phyloP scores from a whole-genome alignment of 805 yeast species.

The Nakazawaea wickerhamii region DNA sequence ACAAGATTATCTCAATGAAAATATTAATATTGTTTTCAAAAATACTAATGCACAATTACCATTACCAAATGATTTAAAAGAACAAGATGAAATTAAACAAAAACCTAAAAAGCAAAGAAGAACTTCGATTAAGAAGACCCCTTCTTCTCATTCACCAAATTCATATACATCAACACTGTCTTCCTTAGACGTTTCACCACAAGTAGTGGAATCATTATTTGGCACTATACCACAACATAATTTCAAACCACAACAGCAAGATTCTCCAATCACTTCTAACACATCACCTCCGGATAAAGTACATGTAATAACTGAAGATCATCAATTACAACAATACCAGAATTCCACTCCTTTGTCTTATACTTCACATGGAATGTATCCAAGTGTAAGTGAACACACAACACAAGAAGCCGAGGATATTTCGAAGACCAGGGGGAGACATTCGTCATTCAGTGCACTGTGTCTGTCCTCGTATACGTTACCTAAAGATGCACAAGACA shows the following conservation, averaged over 20 bases:
- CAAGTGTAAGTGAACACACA: constrained; percentile 1
- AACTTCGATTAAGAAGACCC: neutral
- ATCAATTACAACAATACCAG: neutral
- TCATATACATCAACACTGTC: neutral
- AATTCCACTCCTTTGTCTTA: constrained; percentile 6
- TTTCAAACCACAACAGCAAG: constrained; percentile 3
- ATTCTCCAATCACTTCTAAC: constrained; percentile 8
- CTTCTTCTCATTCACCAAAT: neutral
- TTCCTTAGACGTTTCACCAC: constrained; percentile 8
- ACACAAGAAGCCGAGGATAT: neutral
- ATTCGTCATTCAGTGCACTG: constrained; percentile 62
- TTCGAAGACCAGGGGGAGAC: constrained; percentile 27
- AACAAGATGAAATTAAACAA: neutral
- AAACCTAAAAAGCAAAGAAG: neutral
- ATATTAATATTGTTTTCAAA: constrained; percentile 46
- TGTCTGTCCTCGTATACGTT: constrained; percentile 55
- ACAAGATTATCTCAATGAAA: constrained; percentile 37
- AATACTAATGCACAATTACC: constrained; percentile 51
- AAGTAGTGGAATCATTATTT: constrained; percentile 6
- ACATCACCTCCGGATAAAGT: constrained; percentile 10
- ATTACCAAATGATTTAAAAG: constrained; percentile 9
- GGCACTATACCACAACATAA: neutral
- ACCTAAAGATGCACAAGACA: constrained; percentile 35
- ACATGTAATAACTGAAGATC: neutral
- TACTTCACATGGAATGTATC: constrained; percentile 2